Evolutionary conservation across 2,329 filamentous ascomycete genomes (phyloP).

Genomic region (Trichothecium roseum): DNA sequence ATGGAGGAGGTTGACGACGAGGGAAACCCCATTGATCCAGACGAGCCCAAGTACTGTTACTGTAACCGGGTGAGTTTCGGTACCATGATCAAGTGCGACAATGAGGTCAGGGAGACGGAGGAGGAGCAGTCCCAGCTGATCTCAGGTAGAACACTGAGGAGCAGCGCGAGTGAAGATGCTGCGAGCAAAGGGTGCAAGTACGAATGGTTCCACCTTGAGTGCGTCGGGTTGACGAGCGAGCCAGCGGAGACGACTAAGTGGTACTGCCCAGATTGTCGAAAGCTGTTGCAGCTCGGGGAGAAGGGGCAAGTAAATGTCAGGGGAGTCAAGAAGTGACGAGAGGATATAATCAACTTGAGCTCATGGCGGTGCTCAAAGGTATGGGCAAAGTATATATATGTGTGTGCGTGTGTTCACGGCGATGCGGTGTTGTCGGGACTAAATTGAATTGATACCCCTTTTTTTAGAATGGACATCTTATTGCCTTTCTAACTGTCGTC

Average conservation of each 20-base stretch:
- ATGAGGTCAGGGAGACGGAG: constrained; percentile 21
- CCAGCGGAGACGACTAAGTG: constrained; percentile 68
- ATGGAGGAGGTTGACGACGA: constrained; percentile 56
- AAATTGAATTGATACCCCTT: too few species aligned
- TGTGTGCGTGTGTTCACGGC: too few species aligned
- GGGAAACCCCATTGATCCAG: constrained; percentile 59
- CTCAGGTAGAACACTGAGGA: too few species aligned
- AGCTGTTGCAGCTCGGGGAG: constrained; percentile 50
- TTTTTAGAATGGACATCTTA: too few species aligned
- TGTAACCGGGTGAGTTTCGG: constrained; percentile 75
- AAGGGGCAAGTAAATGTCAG: constrained; percentile 53
- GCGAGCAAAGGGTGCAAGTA: constrained; percentile 54
- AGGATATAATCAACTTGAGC: too few species aligned
- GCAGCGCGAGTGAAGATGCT: too few species aligned
- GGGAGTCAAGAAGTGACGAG: constrained; percentile 33
- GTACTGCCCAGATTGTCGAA: constrained; percentile 72
- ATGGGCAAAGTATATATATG: too few species aligned
- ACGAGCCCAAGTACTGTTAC: constrained; percentile 67
- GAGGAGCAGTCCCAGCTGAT: too few species aligned
- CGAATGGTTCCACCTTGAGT: constrained; percentile 79
- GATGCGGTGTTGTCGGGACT: too few species aligned
- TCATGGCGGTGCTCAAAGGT: too few species aligned
- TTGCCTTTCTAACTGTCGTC: too few species aligned
- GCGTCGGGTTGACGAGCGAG: constrained; percentile 57
- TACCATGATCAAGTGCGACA: constrained; percentile 76